Base-by-base conservation (phyloP, 2,329 filamentous ascomycete species). In the Elsinoe arachidis region DNA sequence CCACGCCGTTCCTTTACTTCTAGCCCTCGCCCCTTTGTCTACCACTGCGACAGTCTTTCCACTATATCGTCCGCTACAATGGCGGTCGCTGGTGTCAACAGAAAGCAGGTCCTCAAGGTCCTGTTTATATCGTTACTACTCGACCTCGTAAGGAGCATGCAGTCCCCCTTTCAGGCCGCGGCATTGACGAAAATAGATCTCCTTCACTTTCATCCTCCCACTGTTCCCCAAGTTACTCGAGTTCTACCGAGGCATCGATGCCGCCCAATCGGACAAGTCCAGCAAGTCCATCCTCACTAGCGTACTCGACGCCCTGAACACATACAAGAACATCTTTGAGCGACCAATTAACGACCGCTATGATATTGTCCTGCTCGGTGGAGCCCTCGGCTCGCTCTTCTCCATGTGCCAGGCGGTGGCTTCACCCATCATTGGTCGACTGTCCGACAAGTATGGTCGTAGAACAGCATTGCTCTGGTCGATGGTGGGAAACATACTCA, bases 171-270 rank as follows among this genome's bases (percentile, higher is more conserved):
- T 17, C 15, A 21, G 9, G 33, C 26, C 17, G 7, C 11, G 17
- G 7, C 9, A 19, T 23, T 14, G 11, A 53, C 5, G 15, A 43
- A 41, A n/a, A 38, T 62, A 96, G 92, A 89, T 97, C 67, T 96
- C 92, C 57, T 99, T 99, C 72, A 99, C 93, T 30, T 96, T 99
- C 70, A 97, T 97, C 69, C 85, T 99, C 7, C 93, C 93, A 0
- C 83, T 99, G 35, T 99, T 97, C 70, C 93, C 91, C 6, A 91
- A 90, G 59, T 86, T 99, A 44, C 86, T 97, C 72, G 87, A 95
- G 66, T 97, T 96, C 80, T 99, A 97, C 76, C 88, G 90, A 73
- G 85, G 89, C 69, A 83, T 85, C 72, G 91, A 96, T 73, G 80
- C 80, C 39, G 60, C 65, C 19, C 69, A 75, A 35, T 75, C 80